Percentiles rank a stretch among this genome's conserved stretches.
Evolutionary conservation across 148 eudicot species (phyloP).

Genomic region (Polygonum maritimum): DNA sequence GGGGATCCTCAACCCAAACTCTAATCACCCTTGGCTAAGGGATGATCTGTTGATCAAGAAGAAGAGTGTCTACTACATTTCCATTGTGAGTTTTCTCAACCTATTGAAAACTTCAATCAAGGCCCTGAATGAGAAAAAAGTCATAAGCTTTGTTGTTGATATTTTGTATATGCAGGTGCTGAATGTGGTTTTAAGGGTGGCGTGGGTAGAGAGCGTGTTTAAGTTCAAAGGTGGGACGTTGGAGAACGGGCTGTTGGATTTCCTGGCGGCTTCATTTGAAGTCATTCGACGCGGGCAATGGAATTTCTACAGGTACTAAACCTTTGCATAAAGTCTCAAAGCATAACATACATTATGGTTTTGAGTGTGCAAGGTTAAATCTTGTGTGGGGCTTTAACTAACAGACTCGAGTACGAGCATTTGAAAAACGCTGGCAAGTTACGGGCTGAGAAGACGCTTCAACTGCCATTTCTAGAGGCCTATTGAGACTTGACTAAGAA

Average conservation of each 20-base stretch:
- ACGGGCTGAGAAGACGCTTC: constrained; percentile 75
- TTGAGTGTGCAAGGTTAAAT: neutral
- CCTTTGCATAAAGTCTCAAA: neutral
- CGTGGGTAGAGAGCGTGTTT: constrained; percentile 78
- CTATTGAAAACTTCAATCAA: too few relatives aligned
- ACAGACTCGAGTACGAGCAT: constrained; percentile 87
- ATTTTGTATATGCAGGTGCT: constrained; percentile 29
- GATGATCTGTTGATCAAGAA: constrained; percentile 70
- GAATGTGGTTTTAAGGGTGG: constrained; percentile 62
- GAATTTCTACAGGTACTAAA: constrained; percentile 82
- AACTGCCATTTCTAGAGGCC: constrained; percentile 67
- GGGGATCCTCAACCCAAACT: constrained; percentile 59
- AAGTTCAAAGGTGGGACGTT: constrained; percentile 34
- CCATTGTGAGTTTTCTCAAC: constrained; percentile 49
- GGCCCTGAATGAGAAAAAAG: neutral
- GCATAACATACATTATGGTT: neutral
- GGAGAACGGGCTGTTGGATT: constrained; percentile 57
- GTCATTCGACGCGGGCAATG: constrained; percentile 94
- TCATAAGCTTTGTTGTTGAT: neutral
- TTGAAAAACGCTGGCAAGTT: constrained; percentile 70
- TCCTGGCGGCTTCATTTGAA: constrained; percentile 76
- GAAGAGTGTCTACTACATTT: constrained; percentile 61
- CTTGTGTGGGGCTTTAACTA: neutral
- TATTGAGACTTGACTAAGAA: constrained; percentile 33
- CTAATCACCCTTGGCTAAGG: constrained; percentile 69